phyloP scores from a whole-genome alignment of 495 filamentous ascomycete species.

The Aspergillus saccharolyticus region DNA sequence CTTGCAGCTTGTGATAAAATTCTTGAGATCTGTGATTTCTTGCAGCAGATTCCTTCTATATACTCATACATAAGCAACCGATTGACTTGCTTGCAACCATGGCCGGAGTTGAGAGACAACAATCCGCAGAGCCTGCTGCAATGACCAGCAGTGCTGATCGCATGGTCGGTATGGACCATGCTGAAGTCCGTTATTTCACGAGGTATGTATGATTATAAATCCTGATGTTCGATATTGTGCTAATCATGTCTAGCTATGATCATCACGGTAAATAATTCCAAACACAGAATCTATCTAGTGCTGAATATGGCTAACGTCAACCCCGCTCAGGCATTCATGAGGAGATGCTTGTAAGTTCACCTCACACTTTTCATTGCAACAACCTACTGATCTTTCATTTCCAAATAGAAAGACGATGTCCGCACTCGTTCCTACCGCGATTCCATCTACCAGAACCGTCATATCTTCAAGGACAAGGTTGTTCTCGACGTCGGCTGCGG shows the following conservation, averaged over 20 bases:
- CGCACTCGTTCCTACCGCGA: slow-evolving; percentile 93
- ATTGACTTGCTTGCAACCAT: slow-evolving; percentile 22
- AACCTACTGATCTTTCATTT: neutral
- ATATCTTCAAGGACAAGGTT: slow-evolving; percentile 95
- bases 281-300: slow-evolving; percentile 4
- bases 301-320: slow-evolving; percentile 12
- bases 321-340: slow-evolving; percentile 79
- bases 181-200: slow-evolving; percentile 96
- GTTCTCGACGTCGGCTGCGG: slow-evolving; percentile 98
- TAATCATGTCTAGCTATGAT: slow-evolving; percentile 62
- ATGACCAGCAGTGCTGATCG: slow-evolving; percentile 45
- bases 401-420: slow-evolving; percentile 88
- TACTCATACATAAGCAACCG: neutral
- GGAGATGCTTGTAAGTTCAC: slow-evolving; percentile 85
- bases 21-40: neutral
- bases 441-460: slow-evolving; percentile 90
- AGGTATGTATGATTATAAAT: slow-evolving; percentile 46
- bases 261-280: slow-evolving; percentile 68
- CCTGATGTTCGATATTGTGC: neutral
- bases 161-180: slow-evolving; percentile 66
- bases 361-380: neutral
- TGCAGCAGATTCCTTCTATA: neutral
- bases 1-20: neutral
- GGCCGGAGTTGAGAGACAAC: slow-evolving; percentile 24
- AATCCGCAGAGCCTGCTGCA: slow-evolving; percentile 19